A percentile compares a stretch with the other conserved stretches of the same genome.
These are phyloP conservation scores for Raffaelea deltoideospora DNA, from an alignment of 2,329 filamentous ascomycete genomes.

Conservation along the genomic window DNA sequence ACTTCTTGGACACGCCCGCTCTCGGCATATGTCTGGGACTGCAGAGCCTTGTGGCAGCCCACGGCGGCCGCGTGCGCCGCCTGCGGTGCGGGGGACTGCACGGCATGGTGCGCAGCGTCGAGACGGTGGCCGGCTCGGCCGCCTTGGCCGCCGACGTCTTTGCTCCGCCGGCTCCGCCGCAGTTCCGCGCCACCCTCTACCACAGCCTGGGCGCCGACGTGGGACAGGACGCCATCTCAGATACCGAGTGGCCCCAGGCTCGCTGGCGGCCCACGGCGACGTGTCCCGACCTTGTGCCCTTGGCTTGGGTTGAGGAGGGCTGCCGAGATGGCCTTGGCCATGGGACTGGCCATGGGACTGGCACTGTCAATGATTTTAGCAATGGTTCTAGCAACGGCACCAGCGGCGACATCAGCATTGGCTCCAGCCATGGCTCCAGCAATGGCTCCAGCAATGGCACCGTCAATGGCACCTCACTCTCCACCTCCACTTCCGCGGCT, in stretches of 20 bases:
- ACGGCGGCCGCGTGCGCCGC: slow-evolving; percentile 44
- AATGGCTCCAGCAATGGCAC: no score
- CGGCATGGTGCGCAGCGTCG: slow-evolving; percentile 51
- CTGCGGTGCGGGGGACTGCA: slow-evolving; percentile 57
- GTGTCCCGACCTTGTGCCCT: slow-evolving; percentile 31
- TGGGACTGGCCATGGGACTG: no score
- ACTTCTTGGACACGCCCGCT: slow-evolving; percentile 35
- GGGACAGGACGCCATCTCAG: slow-evolving; percentile 27
- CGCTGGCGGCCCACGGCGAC: slow-evolving; percentile 23
- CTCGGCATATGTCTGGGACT: slow-evolving; percentile 84
- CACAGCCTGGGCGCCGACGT: slow-evolving; percentile 48
- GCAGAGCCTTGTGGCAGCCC: slow-evolving; percentile 60
- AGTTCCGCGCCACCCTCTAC: slow-evolving; percentile 60
- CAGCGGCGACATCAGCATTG: slow-evolving; percentile 22
- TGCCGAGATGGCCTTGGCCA: slow-evolving; percentile 18
- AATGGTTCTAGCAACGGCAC: no score
- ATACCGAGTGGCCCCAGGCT: slow-evolving; percentile 18
- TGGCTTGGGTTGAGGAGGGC: slow-evolving; percentile 46
- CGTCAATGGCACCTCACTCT: no score
- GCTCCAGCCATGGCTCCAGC: slow-evolving; percentile 21
- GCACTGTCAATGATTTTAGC: no score
- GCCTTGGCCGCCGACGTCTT: slow-evolving; percentile 65
- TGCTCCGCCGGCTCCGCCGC: slow-evolving; percentile 30
- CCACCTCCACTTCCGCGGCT: no score
- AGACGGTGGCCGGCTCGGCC: slow-evolving; percentile 12